Conservation (phyloP, 2,329 filamentous ascomycete species). For the Zelopaecilomyces penicillatus region DNA sequence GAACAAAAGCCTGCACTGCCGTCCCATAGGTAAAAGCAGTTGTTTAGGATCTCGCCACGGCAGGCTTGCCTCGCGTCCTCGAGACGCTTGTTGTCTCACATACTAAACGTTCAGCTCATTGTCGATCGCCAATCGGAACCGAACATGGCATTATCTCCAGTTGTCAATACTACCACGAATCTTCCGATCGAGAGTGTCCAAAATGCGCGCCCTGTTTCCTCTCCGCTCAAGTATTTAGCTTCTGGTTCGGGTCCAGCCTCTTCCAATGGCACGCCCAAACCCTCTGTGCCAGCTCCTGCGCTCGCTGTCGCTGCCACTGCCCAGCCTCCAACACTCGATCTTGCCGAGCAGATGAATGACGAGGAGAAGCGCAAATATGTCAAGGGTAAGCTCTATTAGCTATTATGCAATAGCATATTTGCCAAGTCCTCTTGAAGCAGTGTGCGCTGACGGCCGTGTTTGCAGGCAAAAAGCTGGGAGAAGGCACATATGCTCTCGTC, state of each 20-base stretch:
- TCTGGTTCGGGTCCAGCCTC: conserved; percentile 31
- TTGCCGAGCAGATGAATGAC: conserved; percentile 76
- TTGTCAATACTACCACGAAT: conserved; percentile 24
- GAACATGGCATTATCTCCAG: conserved; percentile 39
- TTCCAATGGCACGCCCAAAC: conserved; percentile 37
- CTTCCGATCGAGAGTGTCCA: conserved; percentile 28
- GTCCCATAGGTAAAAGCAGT: no score
- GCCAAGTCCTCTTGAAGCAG: no score
- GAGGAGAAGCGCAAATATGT: conserved; percentile 82
- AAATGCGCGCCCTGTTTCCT: conserved; percentile 27
- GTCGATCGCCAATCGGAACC: not conserved
- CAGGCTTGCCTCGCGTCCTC: no score
- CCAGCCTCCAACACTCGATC: conserved; percentile 39
- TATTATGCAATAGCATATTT: conserved; percentile 1
- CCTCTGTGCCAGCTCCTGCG: conserved; percentile 20
- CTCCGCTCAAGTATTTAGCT: conserved; percentile 34
- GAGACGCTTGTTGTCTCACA: no score
- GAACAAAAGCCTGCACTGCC: no score
- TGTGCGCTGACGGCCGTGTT: no score
- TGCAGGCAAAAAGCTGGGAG: conserved; percentile 78
- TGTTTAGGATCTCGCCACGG: no score
- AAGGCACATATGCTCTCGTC: conserved; percentile 95
- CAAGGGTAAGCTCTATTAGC: conserved; percentile 49
- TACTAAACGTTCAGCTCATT: no score
- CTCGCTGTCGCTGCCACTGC: conserved; percentile 19